Evolutionary conservation across 768 basidiomycete genomes (phyloP).

Genomic region (Cyclocybe cylindracea): DNA sequence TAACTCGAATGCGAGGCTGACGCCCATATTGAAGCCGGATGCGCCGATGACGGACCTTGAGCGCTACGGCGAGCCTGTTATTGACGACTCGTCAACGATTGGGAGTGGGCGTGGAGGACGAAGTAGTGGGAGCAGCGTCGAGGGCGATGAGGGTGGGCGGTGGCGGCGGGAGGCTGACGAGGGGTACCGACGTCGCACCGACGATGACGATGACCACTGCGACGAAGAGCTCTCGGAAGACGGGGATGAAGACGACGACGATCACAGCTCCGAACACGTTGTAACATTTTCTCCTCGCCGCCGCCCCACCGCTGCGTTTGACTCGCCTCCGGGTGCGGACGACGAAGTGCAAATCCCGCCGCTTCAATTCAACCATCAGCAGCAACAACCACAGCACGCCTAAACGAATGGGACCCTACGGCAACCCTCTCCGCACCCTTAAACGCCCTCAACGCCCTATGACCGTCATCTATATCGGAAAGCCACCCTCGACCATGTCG

Average conservation of each 20-base stretch:
- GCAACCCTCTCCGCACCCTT: too few relatives aligned
- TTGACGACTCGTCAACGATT: constrained; percentile 54
- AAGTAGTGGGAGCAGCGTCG: constrained; percentile 5
- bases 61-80: constrained; percentile 26
- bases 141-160: constrained; percentile 9
- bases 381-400: too few relatives aligned
- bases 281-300: background rate
- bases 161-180: constrained; percentile 23
- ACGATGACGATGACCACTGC: constrained; percentile 29
- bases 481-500: too few relatives aligned
- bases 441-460: too few relatives aligned
- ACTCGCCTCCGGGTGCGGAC: too few relatives aligned
- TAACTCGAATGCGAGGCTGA: background rate
- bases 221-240: constrained; percentile 9
- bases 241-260: constrained; percentile 15
- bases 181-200: constrained; percentile 30
- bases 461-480: too few relatives aligned
- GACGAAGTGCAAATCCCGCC: too few relatives aligned
- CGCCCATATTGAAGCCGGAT: background rate
- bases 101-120: constrained; percentile 37
- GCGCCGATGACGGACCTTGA: background rate
- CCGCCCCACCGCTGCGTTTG: too few relatives aligned
- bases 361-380: too few relatives aligned
- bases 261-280: constrained; percentile 5
- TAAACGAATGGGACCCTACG: too few relatives aligned